Evolutionary conservation across 257 asterid species (phyloP).

Genomic region (Solanum pinnatisectum): DNA sequence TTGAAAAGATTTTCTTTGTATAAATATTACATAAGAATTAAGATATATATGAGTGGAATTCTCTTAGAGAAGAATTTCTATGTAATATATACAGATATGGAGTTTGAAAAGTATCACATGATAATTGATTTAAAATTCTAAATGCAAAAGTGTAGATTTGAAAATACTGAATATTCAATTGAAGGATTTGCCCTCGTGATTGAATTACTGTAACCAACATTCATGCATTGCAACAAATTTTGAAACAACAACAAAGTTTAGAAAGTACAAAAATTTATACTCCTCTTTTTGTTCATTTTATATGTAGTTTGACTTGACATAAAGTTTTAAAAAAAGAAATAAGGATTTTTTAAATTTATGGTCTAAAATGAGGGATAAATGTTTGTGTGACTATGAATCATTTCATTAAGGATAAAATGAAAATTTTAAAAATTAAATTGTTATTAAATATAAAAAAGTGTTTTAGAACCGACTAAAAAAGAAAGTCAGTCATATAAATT

Average conservation of each 20-base stretch:
- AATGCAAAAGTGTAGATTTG: background rate
- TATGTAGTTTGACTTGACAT: background rate
- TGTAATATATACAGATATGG: background rate
- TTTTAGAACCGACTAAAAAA: no score
- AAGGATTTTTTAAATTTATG: no score
- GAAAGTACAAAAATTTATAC: background rate
- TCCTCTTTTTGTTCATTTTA: no score
- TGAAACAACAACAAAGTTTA: background rate
- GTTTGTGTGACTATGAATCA: no score
- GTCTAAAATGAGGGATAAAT: no score
- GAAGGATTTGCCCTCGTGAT: background rate
- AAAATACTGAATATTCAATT: background rate
- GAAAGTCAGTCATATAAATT: no score
- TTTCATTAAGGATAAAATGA: accelerated
- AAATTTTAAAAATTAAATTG: no score
- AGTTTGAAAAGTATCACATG: background rate
- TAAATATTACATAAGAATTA: background rate
- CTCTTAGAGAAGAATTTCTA: background rate
- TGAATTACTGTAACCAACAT: background rate
- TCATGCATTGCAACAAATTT: background rate
- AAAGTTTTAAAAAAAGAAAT: no score
- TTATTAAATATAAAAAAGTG: no score
- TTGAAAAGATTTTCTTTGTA: background rate
- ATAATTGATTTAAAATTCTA: background rate
- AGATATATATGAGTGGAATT: background rate